Base-by-base conservation (phyloP, 345 rosid species). In the Boechera stricta region DNA sequence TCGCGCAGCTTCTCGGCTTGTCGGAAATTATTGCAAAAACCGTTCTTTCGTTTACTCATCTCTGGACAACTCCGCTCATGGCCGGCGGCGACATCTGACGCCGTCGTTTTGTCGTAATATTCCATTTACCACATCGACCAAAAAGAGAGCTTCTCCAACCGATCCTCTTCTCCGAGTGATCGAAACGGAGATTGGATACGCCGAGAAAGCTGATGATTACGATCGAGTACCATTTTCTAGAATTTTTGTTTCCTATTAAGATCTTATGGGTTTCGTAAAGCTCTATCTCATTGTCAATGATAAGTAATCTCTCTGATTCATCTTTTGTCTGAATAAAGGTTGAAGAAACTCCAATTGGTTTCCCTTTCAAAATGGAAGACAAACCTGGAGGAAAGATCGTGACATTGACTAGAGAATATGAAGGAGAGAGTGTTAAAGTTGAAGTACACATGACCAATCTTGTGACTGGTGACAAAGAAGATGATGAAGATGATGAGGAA, bases 361-460 rank as follows among this genome's bases (percentile, higher is more conserved):
- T 89, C 73, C 97, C 98, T 54, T 90, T 95, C 75, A 80, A 86
- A 75, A 83, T 95, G 67, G 94, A 89, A 71, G 98, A 95, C 59
- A 80, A 77, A 49, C 85, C 88, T 2, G 99, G 98, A 59, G 77
- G 69, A 6, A 91, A 88, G 78, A 85, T 80, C 2, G 58, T 89
- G 39, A 86, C 77, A 2, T 76, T 94, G 81, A 84, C 82, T 10
- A 88, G 97, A 72, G 86, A 94, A 12, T 90, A 84, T 51, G 67
- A 88, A 70, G 96, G 91, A 42, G 98, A 92, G 76, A 81, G 72
- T 32, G 81, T 92, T 35, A 85, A 80, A 62, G 89, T 92, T 66
- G 92, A 89, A 61, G 97, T 94, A 67, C 87, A 86, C 73, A 92
- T 90, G 98, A 89, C 93, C n/a, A 92, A 90, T 80, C 93, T 90